Base-by-base conservation (phyloP, 805 yeast species). In the Lipomyces starkeyi region DNA sequence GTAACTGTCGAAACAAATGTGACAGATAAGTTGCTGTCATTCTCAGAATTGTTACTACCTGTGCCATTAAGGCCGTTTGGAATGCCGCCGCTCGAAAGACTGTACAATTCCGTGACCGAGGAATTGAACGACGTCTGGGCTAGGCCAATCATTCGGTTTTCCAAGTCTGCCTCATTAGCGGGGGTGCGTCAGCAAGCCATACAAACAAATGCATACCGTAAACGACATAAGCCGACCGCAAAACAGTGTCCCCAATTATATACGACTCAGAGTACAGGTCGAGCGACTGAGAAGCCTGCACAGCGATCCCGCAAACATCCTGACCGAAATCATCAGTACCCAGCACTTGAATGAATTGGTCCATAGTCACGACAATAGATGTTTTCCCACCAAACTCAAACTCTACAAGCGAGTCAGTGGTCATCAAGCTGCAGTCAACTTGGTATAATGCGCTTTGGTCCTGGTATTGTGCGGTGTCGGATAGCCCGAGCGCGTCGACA, bases 201-300 rank as follows among this genome's bases (percentile, higher is more conserved):
- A 87, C 59, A 87, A 74, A 17, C 9, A 6, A 43, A 43, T 1
- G 20, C 49, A 13, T n/a, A 75, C 87, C 88, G 66, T 81, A 87
- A 58, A 86, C 88, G 53, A 83, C 80, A 72, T 87, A 87, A 0
- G 85, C 85, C 35, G 82, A 76, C 67, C 84, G 79, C 65, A 87
- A 74, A 76, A 87, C 84, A 4, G 83, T 78, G 74, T 86, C 88
- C 60, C 90, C 90, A 20, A 86, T 75, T 7, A 83, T 81, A 57
- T 17, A 43, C 49, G 49, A 17, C 22, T 43, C 65, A 64, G 63
- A 22, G 49, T 43, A 43, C 8, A 8, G 32, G 20, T 20, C 59
- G 29, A 57, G 34, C 11, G 17, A 14, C 11, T 60, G 43, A 71
- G 78, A 29, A 73, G 78, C n/a, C 76, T 71, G 17, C 27, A 74